Conservation (phyloP, 2,329 filamentous ascomycete species). For the Colletotrichum siamense region DNA sequence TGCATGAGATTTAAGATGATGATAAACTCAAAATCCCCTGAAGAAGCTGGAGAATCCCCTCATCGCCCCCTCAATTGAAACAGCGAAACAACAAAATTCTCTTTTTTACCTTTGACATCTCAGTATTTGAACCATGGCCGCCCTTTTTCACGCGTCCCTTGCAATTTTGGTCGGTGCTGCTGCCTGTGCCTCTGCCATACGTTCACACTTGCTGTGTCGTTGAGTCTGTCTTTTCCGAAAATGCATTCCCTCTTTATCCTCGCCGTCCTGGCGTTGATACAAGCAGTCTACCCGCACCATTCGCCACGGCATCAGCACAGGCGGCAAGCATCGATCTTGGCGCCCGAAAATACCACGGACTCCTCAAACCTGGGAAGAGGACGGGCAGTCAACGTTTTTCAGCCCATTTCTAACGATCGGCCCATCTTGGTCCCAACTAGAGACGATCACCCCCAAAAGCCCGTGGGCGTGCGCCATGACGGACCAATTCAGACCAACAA, state of each 20-base stretch:
- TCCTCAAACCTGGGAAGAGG: neutral
- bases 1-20: neutral
- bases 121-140: neutral
- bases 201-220: neutral
- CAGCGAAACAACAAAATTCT: neutral
- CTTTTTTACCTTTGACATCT: neutral
- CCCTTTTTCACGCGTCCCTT: accelerated
- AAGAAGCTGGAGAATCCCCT: neutral
- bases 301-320: neutral
- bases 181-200: neutral
- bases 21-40: neutral
- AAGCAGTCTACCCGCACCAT: neutral
- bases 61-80: neutral
- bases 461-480: neutral
- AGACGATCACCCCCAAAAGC: constrained; percentile 8
- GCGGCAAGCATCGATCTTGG: neutral
- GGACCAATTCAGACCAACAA: constrained; percentile 69
- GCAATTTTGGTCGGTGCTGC: accelerated
- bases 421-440: neutral
- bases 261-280: neutral
- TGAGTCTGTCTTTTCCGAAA: neutral
- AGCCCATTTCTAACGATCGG: neutral
- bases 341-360: neutral
- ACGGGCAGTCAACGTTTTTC: neutral
- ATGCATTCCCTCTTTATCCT: neutral